Evolutionary conservation across 495 filamentous ascomycete genomes (phyloP), one percentile per base, ranked within the genome.

Genomic region (Hypoxylon perforatum): DNA sequence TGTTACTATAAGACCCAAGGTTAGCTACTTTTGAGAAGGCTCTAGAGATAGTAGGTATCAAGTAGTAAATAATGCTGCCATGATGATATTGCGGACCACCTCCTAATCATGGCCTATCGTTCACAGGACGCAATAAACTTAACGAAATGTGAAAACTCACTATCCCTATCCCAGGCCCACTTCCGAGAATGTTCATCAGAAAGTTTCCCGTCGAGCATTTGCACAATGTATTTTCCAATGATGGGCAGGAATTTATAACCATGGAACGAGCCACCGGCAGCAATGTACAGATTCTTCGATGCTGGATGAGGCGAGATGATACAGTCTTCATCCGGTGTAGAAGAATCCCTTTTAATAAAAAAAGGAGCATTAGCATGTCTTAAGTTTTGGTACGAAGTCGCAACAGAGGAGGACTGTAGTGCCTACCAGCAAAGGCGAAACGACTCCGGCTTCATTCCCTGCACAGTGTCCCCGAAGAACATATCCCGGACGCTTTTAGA

Each of bases 171-270:
- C 84, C 84, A 85, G 15, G 76, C 80, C 84, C 84, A 86, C 19
- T 76, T 73, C 54, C 77, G 68, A 11, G 53, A 59, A 48, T 80
- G 52, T 30, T 80, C 78, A 4, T 73, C 70, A 12, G 71, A 71
- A 10, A 84, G 50, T 21, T 76, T 63, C 1, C 78, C 81, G 39
- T 81, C 71, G 6, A 87, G 66, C 82, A 86, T 81, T 39, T 85
- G 72, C 1, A 78, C 75, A 28, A 87, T 78, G 61, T 86, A 85
- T 52, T 85, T 81, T 11, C 84, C 84, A 23, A 87, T 70, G 6
- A 81, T 78, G 0, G 84, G 84, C 41, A 85, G 77, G 67, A 87
- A 86, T 65, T 87, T 86, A 70, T 73, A 86, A 1, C 69, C 71
- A 42, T 80, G 77, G 53, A 77, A 79, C 28, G 74, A 77, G 10